phyloP scores from a whole-genome alignment of 305 asterid genomes.

The Nicotiana rustica region DNA sequence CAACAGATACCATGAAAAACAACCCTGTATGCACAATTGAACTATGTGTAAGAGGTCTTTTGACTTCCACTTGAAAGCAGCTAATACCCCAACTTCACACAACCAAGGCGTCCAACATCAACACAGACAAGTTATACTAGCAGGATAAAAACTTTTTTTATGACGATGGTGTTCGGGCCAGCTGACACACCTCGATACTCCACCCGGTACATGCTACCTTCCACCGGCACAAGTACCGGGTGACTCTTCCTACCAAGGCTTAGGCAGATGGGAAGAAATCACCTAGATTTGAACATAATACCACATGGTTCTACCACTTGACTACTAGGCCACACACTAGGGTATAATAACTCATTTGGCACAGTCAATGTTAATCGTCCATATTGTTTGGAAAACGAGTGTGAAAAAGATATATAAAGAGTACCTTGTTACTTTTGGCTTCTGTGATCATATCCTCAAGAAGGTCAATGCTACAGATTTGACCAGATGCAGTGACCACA shows the following conservation, averaged over 20 bases:
- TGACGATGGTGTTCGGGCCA: too few species aligned
- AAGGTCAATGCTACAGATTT: slow-evolving; percentile 55
- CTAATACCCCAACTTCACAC: not conserved
- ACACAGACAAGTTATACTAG: not conserved
- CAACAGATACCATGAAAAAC: not conserved
- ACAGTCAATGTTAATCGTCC: not conserved
- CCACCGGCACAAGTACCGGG: too few species aligned
- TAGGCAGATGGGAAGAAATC: too few species aligned
- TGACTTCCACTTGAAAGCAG: slow-evolving; percentile 2
- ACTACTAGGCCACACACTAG: too few species aligned
- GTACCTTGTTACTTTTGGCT: slow-evolving; percentile 85
- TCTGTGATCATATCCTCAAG: slow-evolving; percentile 68
- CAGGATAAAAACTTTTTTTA: too few species aligned
- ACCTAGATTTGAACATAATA: too few species aligned
- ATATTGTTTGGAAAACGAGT: not conserved
- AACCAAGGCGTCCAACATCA: not conserved
- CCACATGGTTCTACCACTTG: too few species aligned
- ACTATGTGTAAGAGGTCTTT: not conserved
- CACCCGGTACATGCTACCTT: too few species aligned
- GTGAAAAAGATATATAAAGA: not conserved
- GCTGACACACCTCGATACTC: too few species aligned
- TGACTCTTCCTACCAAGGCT: too few species aligned
- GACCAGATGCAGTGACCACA: slow-evolving; percentile 60
- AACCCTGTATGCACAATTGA: not conserved
- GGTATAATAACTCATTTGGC: not conserved